A percentile compares a stretch with the other conserved stretches of the same genome.
phyloP scores from a whole-genome alignment of 1,139 yeast species.

The Spencermartinsiella ligniputridi region DNA sequence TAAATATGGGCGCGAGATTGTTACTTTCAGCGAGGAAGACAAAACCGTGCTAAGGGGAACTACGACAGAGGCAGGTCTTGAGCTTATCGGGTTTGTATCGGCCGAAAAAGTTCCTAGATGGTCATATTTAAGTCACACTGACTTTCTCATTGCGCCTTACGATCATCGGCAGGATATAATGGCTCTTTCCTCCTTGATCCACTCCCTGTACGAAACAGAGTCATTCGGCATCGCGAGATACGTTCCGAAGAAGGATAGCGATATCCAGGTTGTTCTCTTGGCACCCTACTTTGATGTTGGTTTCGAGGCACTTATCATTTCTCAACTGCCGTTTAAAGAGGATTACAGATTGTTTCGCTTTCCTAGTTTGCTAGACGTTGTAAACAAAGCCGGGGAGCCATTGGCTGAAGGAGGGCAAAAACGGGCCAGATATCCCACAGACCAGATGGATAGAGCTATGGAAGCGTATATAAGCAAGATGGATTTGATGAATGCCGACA shows the following conservation, averaged over 20 bases:
- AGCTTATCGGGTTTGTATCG: slow-evolving; percentile 59
- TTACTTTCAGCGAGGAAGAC: slow-evolving; percentile 44
- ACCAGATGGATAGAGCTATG: slow-evolving; percentile 39
- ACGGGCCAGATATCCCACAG: slow-evolving; percentile 30
- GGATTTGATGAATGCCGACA: slow-evolving; percentile 33
- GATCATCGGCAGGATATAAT: slow-evolving; percentile 43
- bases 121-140: slow-evolving; percentile 55
- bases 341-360: slow-evolving; percentile 67
- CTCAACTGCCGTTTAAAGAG: slow-evolving; percentile 69
- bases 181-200: slow-evolving; percentile 52
- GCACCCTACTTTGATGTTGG: slow-evolving; percentile 44
- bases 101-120: slow-evolving; percentile 49
- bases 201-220: slow-evolving; percentile 46
- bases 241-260: slow-evolving; percentile 51
- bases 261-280: slow-evolving; percentile 45
- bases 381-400: slow-evolving; percentile 33
- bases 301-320: slow-evolving; percentile 34
- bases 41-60: slow-evolving; percentile 25
- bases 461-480: slow-evolving; percentile 37
- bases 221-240: slow-evolving; percentile 59
- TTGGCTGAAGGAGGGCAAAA: slow-evolving; percentile 12
- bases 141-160: slow-evolving; percentile 48
- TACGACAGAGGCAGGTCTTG: slow-evolving; percentile 34
- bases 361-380: slow-evolving; percentile 44
- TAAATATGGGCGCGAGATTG: slow-evolving; percentile 62